These are phyloP conservation scores for Mycena floridula DNA, from an alignment of 768 basidiomycete genomes.

Conservation along the genomic window DNA sequence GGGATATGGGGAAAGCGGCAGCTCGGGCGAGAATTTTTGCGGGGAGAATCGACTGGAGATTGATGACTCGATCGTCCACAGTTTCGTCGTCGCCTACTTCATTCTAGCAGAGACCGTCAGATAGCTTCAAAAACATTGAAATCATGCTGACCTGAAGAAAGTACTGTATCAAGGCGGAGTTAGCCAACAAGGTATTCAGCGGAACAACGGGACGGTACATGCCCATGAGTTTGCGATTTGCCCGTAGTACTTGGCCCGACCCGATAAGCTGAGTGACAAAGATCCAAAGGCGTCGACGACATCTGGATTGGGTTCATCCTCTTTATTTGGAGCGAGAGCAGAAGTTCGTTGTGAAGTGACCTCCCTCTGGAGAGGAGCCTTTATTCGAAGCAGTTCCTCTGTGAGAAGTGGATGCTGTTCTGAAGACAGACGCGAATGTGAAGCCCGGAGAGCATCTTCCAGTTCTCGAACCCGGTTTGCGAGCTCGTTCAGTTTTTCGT, in stretches of 20 bases:
- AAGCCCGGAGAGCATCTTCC: conserved; percentile 60
- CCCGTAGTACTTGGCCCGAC: conserved; percentile 71
- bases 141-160: conserved; percentile 57
- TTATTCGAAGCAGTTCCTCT: conserved; percentile 70
- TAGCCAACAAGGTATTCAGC: too few species aligned
- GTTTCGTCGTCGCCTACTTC: conserved; percentile 54
- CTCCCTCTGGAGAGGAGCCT: conserved; percentile 72
- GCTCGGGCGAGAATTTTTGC: conserved; percentile 59
- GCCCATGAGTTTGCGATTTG: conserved; percentile 77
- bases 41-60: conserved; percentile 51
- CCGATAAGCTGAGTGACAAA: conserved; percentile 64
- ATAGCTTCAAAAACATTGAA: conserved; percentile 4
- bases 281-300: conserved; percentile 79
- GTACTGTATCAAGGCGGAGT: conserved; percentile 41
- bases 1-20: conserved; percentile 58
- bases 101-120: conserved; percentile 36
- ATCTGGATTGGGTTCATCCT: conserved; percentile 60
- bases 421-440: conserved; percentile 50
- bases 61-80: conserved; percentile 38
- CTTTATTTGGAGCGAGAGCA: conserved; percentile 35
- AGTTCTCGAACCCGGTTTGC: conserved; percentile 70
- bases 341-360: conserved; percentile 35
- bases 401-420: conserved; percentile 63
- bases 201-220: too few species aligned
- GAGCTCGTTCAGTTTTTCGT: conserved; percentile 76